Percentiles rank a stretch among this genome's conserved stretches.
These are phyloP conservation scores for Glomus cerebriforme DNA, from an alignment of 192 early-diverging fungal genomes.

Conservation along the genomic window DNA sequence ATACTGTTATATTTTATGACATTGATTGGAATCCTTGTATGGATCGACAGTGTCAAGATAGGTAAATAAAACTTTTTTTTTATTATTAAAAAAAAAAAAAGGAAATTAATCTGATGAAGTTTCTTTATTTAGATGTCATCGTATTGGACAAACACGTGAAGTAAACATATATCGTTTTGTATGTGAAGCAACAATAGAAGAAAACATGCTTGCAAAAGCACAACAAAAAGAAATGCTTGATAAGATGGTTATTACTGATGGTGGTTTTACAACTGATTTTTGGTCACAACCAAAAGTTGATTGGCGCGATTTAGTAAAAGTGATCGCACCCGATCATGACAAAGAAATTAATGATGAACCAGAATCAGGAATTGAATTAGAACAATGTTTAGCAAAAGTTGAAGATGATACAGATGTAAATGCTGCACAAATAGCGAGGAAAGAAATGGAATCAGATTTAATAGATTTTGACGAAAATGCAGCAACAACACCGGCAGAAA, in stretches of 20 bases:
- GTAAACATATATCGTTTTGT: conserved; percentile 81
- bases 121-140: conserved; percentile 51
- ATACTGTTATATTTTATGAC: conserved; percentile 80
- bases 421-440: conserved; percentile 55
- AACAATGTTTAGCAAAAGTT: conserved; percentile 59
- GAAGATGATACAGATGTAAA: conserved; percentile 68
- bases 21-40: conserved; percentile 79
- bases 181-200: conserved; percentile 71
- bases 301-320: conserved; percentile 56
- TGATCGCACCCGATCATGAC: conserved; percentile 38
- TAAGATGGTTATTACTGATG: conserved; percentile 79
- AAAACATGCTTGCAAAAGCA: conserved; percentile 78
- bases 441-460: conserved; percentile 62
- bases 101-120: not conserved
- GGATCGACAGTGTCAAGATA: conserved; percentile 72
- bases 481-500: conserved; percentile 35
- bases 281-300: conserved; percentile 53
- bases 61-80: conserved; percentile 32
- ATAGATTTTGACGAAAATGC: conserved; percentile 61
- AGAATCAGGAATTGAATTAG: conserved; percentile 47
- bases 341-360: conserved; percentile 36
- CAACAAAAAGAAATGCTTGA: conserved; percentile 78
- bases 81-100: not conserved
- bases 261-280: conserved; percentile 71
- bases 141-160: conserved; percentile 69